Evolutionary conservation across 495 filamentous ascomycete species (phyloP), one percentile per base, ranked within the genome.

Genomic region (Neurospora sp.): DNA sequence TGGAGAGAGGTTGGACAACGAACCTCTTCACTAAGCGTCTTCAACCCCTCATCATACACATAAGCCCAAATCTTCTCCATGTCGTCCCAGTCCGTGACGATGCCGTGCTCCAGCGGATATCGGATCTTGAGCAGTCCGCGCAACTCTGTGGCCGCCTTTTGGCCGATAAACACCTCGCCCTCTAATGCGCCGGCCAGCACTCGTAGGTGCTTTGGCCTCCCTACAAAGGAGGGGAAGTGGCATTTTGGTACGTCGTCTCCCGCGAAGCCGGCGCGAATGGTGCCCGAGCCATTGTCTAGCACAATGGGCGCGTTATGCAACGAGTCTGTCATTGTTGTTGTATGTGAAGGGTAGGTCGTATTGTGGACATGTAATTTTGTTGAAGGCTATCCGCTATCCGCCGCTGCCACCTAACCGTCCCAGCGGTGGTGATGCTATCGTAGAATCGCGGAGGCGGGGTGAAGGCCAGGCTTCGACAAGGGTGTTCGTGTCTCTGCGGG

Each of bases 71-170:
- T 99, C 82, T 93, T 91, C 85, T 98, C 96, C 96, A 99, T 99
- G 79, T 99, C 96, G 78, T 98, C 96, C 96, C 96, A 99, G 83
- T 99, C 94, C 73, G 96, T 99, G 68, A 99, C 96, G 75, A 98
- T 96, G 78, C 96, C 96, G 81, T 99, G 96, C 81, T 98, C 96
- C 72, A 99, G 86, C 53, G 96, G 96, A 78, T 98, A 98, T 69
- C 89, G 88, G 78, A 99, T 94, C 85, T 98, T 98, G 76, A 99
- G 85, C 73, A 99, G 86, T 18, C 96, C 96, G 80, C 96, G 89
- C 78, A 97, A 87, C 76, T 98, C 94, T 78, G 97, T 93, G 41
- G 88, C 88, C 70, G 94, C 94, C 79, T 93, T 90, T 75, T 93
- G 90, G 44, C 96, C 96, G 81, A 99, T 97, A 83, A 99, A 99